Percentiles rank a stretch among this genome's conserved stretches.
These are phyloP conservation scores for Calonectria naviculata DNA, from an alignment of 2,329 filamentous ascomycete genomes.

Conservation along the genomic window DNA sequence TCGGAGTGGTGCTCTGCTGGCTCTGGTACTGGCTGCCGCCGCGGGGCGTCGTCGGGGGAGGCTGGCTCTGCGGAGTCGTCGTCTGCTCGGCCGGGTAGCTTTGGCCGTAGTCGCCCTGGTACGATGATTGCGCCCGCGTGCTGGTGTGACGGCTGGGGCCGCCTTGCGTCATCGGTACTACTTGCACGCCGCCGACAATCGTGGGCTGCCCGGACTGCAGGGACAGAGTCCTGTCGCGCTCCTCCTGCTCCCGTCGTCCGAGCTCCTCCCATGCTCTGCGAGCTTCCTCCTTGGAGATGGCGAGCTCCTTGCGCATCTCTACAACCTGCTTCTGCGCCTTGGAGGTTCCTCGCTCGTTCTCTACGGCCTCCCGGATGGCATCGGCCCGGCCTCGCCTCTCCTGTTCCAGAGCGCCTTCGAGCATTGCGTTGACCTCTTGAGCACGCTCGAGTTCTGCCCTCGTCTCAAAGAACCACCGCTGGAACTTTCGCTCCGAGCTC, in stretches of 20 bases:
- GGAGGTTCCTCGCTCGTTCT: conserved; percentile 77
- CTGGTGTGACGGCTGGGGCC: conserved; percentile 66
- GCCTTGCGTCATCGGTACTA: conserved; percentile 89
- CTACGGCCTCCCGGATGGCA: conserved; percentile 73
- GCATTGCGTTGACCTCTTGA: conserved; percentile 82
- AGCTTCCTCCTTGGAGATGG: conserved; percentile 96
- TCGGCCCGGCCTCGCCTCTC: conserved; percentile 79
- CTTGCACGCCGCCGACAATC: conserved; percentile 91
- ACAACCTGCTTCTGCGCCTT: conserved; percentile 82
- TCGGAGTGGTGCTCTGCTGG: conserved; percentile 24
- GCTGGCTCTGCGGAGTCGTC: conserved; percentile 55
- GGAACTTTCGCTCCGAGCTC: conserved; percentile 96
- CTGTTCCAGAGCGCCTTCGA: conserved; percentile 79
- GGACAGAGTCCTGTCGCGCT: conserved; percentile 87
- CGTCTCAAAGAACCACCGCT: conserved; percentile 98
- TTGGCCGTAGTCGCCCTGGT: conserved; percentile 44
- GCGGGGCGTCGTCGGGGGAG: conserved; percentile 43
- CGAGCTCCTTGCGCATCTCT: conserved; percentile 92
- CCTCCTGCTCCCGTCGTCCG: conserved; percentile 90
- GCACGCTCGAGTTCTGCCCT: conserved; percentile 86
- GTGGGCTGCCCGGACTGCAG: conserved; percentile 89
- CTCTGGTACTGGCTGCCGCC: conserved; percentile 40
- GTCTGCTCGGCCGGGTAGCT: conserved; percentile 51
- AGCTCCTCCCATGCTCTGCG: conserved; percentile 97
- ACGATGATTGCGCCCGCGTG: conserved; percentile 49